phyloP scores from a whole-genome alignment of 805 yeast species.

The Nakazawaea wyomingensis region DNA sequence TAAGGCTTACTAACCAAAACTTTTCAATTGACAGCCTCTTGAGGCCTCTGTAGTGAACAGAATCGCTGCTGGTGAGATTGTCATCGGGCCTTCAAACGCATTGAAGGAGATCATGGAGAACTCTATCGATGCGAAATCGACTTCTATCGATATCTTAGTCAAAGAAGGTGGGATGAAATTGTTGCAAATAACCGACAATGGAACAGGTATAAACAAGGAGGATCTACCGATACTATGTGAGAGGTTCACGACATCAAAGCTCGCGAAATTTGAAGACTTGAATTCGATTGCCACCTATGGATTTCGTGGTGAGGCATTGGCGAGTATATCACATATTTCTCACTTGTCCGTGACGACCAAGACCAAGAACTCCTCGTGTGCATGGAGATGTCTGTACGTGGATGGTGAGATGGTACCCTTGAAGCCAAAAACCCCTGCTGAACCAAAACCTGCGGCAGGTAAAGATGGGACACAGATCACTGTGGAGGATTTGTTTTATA shows the following conservation, averaged over 20 bases:
- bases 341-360: conserved; percentile 78
- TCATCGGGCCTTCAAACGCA: conserved; percentile 91
- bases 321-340: conserved; percentile 87
- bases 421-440: conserved; percentile 31
- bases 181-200: conserved; percentile 86
- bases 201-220: conserved; percentile 67
- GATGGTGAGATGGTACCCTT: conserved; percentile 57
- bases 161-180: conserved; percentile 90
- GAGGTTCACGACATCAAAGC: conserved; percentile 88
- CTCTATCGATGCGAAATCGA: conserved; percentile 79
- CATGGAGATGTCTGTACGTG: conserved; percentile 63
- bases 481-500: conserved; percentile 88
- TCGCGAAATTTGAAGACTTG: conserved; percentile 70
- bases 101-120: conserved; percentile 90
- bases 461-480: conserved; percentile 77
- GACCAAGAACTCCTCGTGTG: conserved; percentile 53
- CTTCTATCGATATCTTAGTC: conserved; percentile 70
- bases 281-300: conserved; percentile 74
- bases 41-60: conserved; percentile 74
- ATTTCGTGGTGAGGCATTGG: conserved; percentile 94
- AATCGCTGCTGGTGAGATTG: conserved; percentile 97
- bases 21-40: conserved; percentile 31
- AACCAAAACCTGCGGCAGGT: conserved; percentile 79
- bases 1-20: too few species aligned
- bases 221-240: conserved; percentile 82